Evolutionary conservation across 176 grass and related monocot genomes (phyloP).

Genomic region (Oryza glumipatula): DNA sequence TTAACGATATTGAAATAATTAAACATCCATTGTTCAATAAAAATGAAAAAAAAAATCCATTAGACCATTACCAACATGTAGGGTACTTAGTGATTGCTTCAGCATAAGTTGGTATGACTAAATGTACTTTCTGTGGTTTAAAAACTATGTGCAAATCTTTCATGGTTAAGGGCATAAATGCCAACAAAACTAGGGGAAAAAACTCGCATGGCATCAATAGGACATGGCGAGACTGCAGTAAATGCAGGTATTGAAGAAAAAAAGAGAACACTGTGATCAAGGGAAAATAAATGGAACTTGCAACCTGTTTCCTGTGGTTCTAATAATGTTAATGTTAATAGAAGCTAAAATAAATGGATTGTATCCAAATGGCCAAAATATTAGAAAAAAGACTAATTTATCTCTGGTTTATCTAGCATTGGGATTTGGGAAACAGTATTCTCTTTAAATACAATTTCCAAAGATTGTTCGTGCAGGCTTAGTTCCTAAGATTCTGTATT

Average conservation of each 20-base stretch:
- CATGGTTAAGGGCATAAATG: background rate
- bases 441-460: background rate
- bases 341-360: background rate
- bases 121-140: background rate
- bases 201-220: background rate
- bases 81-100: background rate
- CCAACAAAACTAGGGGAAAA: background rate
- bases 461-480: background rate
- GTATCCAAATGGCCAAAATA: background rate
- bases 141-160: background rate
- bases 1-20: slow-evolving; percentile 10
- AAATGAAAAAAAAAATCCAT: background rate
- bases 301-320: background rate
- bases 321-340: background rate
- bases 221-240: background rate
- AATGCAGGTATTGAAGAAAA: slow-evolving; percentile 8
- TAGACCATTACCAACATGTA: background rate
- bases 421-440: background rate
- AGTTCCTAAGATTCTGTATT: background rate
- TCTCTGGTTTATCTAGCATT: background rate
- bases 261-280: background rate
- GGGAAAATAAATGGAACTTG: background rate
- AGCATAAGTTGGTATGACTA: background rate
- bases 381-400: background rate
- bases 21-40: background rate